Evolutionary conservation across 2,329 filamentous ascomycete species (phyloP), one percentile per base, ranked within the genome.

Genomic region (Ascochyta viciae-villosae): DNA sequence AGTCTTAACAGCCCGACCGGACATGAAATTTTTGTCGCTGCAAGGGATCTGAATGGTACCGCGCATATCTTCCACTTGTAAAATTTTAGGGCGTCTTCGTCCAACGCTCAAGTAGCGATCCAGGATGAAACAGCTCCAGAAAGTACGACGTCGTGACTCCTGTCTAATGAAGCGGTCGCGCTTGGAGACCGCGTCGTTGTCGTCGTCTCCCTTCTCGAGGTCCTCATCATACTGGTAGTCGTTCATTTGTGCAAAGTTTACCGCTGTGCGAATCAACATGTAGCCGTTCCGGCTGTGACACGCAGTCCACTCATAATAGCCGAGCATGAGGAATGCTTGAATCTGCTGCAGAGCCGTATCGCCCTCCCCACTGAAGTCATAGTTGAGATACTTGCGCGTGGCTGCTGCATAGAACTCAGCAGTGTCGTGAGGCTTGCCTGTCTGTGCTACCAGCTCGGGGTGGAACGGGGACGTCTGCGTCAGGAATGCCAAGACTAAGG

Each of bases 71-170:
- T 85, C 79, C 1, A 84, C 76, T 34, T 81, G 80, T 39, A 91
- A 81, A 66, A 85, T 86, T 13, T 83, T 81, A 1, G 84, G 81
- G 22, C 87, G 80, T 48, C 85, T 82, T 58, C 84, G 85, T 19
- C 88, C 88, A 63, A 84, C 87, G 33, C 87, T 84, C 23, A 91
- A 76, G 72, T 90, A 85, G 3, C 88, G 84, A 69, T 92, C 89
- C 63, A 92, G 79, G 47, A 91, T 86, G 55, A 89, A 87, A 66
- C 88, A 90, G 63, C 88, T 90, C 78, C 89, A 91, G 78, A 91
- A 89, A 0, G 89, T 90, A 6, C 89, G 83, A 24, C 89, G 81
- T 57, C 82, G 80, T 12, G 88, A 83, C 71, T 92, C 89, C 54
- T 85, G 85, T 33, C 83, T 77, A 22, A 88, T 83, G 42, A 84